Evolutionary conservation across 1,284 basidiomycete genomes (phyloP).

Genomic region (Fomitiporia mediterranea): DNA sequence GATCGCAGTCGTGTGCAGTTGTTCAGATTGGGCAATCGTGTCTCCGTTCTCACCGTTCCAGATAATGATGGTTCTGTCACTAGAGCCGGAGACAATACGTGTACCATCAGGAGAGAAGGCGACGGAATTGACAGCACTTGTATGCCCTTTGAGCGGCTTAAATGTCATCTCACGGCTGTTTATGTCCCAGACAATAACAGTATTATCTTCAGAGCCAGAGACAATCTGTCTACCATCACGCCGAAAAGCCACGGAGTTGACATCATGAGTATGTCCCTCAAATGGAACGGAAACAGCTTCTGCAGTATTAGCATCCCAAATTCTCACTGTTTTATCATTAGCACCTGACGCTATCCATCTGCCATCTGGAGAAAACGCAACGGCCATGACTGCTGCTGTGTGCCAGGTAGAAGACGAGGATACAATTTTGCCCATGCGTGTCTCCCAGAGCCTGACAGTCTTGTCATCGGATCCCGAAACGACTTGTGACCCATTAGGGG

Average conservation of each 20-base stretch:
- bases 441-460: not conserved
- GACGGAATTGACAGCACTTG: not conserved
- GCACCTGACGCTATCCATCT: slow-evolving; percentile 19
- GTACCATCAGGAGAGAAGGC: slow-evolving; percentile 16
- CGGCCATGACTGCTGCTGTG: no score
- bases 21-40: not conserved
- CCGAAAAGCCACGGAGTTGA: not conserved
- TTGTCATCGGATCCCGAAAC: not conserved
- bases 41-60: not conserved
- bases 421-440: no score
- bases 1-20: no score
- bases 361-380: no score
- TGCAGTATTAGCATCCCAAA: slow-evolving; percentile 20
- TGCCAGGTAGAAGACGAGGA: no score
- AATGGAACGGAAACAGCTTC: not conserved
- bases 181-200: not conserved
- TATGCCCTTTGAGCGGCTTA: slow-evolving; percentile 2
- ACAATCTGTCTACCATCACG: not conserved
- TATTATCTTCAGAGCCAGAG: slow-evolving; percentile 5
- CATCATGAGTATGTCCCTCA: not conserved
- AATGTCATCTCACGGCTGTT: not conserved
- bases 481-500: not conserved
- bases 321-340: slow-evolving; percentile 13
- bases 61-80: not conserved
- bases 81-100: slow-evolving; percentile 12